These are phyloP conservation scores for Cavenderia fasciculata DNA, from an alignment of 78 protist genomes.

Conservation along the genomic window DNA sequence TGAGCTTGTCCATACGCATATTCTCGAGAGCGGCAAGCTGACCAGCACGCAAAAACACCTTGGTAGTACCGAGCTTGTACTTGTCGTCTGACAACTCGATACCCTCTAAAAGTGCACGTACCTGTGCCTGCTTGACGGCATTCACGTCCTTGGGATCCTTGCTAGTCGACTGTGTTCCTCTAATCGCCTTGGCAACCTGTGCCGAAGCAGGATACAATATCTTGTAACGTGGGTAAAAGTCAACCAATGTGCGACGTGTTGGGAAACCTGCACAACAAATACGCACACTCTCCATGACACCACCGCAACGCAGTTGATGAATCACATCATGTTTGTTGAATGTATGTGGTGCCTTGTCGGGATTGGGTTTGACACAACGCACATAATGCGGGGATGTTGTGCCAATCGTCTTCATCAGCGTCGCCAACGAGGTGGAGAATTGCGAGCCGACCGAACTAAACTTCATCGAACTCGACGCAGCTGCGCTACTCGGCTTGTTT, in stretches of 20 bases:
- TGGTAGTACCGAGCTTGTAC: constrained; percentile 68
- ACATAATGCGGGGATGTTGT: constrained; percentile 88
- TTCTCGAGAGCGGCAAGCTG: constrained; percentile 74
- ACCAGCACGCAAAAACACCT: constrained; percentile 79
- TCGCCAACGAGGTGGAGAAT: constrained; percentile 43
- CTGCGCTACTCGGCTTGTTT: not conserved
- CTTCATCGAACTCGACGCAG: constrained; percentile 14
- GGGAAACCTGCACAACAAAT: constrained; percentile 82
- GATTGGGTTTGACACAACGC: constrained; percentile 94
- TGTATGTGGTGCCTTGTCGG: constrained; percentile 62
- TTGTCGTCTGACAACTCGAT: constrained; percentile 40
- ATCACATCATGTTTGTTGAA: constrained; percentile 60
- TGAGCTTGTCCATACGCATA: constrained; percentile 32
- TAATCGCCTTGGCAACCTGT: not conserved
- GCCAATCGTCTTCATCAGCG: constrained; percentile 80
- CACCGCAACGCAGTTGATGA: constrained; percentile 83
- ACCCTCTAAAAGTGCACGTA: not conserved
- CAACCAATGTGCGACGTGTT: constrained; percentile 46
- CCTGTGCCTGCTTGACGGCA: too few species aligned
- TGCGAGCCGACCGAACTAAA: constrained; percentile 70
- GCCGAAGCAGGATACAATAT: constrained; percentile 11
- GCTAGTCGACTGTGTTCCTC: not conserved
- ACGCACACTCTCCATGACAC: constrained; percentile 81
- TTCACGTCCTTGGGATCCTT: constrained; percentile 61
- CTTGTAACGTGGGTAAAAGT: constrained; percentile 64